Percentiles rank a stretch among this genome's conserved stretches.
phyloP scores from a whole-genome alignment of 768 basidiomycete species.

The Auriscalpium vulgare region DNA sequence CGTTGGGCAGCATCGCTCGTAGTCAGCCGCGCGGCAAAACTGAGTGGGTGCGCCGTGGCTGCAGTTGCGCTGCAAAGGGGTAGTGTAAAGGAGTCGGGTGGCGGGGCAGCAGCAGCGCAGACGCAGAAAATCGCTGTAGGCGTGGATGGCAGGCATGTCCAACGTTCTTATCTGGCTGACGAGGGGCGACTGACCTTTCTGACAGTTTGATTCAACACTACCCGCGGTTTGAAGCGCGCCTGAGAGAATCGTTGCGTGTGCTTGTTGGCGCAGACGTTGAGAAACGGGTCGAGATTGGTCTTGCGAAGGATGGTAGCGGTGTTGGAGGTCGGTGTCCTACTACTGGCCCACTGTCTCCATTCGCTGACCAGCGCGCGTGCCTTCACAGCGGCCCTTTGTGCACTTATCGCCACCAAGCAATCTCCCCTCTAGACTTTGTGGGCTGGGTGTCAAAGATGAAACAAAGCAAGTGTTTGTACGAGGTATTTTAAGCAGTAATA shows the following conservation, averaged over 20 bases:
- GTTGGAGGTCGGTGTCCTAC: conserved; percentile 72
- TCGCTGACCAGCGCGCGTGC: too few relatives aligned
- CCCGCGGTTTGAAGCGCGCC: conserved; percentile 70
- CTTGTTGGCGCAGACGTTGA: conserved; percentile 80
- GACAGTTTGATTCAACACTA: conserved; percentile 84
- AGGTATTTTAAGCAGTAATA: too few relatives aligned
- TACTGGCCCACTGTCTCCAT: too few relatives aligned
- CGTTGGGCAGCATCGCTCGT: conserved; percentile 75
- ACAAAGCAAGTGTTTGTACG: too few relatives aligned
- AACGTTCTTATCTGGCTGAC: neutral
- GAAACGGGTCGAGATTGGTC: conserved; percentile 71
- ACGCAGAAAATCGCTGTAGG: conserved; percentile 67
- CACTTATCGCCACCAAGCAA: too few relatives aligned
- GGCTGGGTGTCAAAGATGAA: too few relatives aligned
- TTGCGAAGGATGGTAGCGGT: conserved; percentile 97
- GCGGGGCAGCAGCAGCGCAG: conserved; percentile 25
- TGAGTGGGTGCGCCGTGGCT: conserved; percentile 85
- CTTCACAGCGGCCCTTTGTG: too few relatives aligned
- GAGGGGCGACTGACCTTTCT: neutral
- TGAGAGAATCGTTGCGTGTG: conserved; percentile 66
- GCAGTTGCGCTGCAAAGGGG: conserved; percentile 80
- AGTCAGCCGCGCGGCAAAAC: conserved; percentile 69
- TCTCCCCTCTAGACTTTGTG: too few relatives aligned
- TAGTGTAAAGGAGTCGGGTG: conserved; percentile 41
- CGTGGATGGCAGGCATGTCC: conserved; percentile 79